phyloP scores from a whole-genome alignment of 129 eudicot species.

The Sambucus nigra region DNA sequence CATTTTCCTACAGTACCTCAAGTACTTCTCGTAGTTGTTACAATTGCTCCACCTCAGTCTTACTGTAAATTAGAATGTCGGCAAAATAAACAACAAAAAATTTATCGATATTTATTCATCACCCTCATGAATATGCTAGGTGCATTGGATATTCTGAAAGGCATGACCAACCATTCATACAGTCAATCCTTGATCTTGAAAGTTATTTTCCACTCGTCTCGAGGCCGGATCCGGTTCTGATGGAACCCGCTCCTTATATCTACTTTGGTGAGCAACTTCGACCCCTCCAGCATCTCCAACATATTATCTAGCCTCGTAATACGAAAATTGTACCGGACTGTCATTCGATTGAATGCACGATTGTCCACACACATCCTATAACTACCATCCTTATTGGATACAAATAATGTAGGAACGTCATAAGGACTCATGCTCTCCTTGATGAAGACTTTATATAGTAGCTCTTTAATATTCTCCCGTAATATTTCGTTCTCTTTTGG shows the following conservation, averaged over 20 bases:
- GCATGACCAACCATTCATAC: slow-evolving; percentile 5
- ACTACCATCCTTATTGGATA: too few relatives aligned
- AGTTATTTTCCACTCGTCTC: neutral
- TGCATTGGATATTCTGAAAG: neutral
- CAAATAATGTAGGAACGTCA: too few relatives aligned
- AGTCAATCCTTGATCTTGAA: neutral
- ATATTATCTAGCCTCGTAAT: neutral
- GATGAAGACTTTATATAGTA: neutral
- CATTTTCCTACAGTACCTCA: neutral
- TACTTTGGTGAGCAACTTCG: neutral
- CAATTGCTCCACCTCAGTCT: neutral
- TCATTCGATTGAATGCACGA: neutral
- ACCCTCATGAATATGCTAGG: neutral
- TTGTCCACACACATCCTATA: too few relatives aligned
- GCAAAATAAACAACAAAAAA: neutral
- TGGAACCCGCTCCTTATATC: neutral
- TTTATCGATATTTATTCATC: neutral
- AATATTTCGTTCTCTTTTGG: neutral
- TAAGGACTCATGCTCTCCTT: too few relatives aligned
- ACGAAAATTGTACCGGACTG: neutral
- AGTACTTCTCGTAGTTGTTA: neutral
- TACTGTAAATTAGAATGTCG: neutral
- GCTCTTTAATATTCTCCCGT: neutral
- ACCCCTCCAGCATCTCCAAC: neutral
- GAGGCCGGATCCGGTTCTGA: neutral